Conservation (phyloP, 176 grass and related monocot genomes). For the Carex kokanica region DNA sequence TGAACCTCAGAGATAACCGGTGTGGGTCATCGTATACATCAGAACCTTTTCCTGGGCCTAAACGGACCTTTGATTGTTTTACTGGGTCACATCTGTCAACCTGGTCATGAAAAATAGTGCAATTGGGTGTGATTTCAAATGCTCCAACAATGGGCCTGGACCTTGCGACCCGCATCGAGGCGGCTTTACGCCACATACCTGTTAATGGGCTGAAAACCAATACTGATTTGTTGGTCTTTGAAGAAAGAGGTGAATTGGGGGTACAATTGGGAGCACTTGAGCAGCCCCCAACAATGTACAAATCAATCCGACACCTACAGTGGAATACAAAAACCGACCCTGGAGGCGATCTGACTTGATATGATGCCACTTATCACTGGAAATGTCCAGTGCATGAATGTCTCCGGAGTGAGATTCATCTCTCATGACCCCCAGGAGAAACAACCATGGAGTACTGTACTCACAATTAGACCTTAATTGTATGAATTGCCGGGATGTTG, state of each 20-base stretch:
- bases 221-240: constrained; percentile 63
- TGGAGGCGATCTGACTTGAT: constrained; percentile 35
- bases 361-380: constrained; percentile 45
- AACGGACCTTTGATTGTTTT: constrained; percentile 33
- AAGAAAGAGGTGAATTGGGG: constrained; percentile 18
- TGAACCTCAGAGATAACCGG: constrained; percentile 51
- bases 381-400: constrained; percentile 74
- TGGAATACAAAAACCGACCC: constrained; percentile 60
- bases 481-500: constrained; percentile 52
- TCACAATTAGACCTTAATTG: constrained; percentile 37
- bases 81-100: constrained; percentile 19
- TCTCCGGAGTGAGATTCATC: constrained; percentile 45
- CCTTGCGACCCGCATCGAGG: constrained; percentile 58
- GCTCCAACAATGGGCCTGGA: constrained; percentile 63
- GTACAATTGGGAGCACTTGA: constrained; percentile 26
- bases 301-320: constrained; percentile 44
- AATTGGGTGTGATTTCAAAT: constrained; percentile 46
- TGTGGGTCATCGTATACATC: constrained; percentile 77
- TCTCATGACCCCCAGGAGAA: constrained; percentile 58
- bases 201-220: constrained; percentile 61
- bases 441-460: constrained; percentile 53
- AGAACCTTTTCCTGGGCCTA: constrained; percentile 41
- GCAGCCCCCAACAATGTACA: constrained; percentile 67
- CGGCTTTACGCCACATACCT: constrained; percentile 58
- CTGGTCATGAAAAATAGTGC: constrained; percentile 42